Evolutionary conservation across 208 protist species (phyloP).

Genomic region (Tritrichomonas musculus): DNA sequence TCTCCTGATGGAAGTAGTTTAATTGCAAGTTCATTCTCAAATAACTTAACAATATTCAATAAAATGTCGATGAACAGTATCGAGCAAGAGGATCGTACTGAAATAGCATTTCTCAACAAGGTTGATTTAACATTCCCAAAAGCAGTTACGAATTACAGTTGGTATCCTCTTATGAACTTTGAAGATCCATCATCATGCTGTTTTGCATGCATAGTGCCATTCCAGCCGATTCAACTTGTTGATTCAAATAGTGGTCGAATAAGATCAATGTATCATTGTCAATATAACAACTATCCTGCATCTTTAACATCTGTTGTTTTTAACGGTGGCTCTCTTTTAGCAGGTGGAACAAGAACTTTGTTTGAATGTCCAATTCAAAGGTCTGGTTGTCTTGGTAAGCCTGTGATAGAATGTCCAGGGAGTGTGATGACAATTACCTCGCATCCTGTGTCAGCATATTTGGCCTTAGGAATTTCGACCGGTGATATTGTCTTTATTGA

Average conservation of each 20-base stretch:
- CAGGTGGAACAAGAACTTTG: not conserved
- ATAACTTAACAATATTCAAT: not conserved
- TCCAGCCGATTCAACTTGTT: not conserved
- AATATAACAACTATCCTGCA: not conserved
- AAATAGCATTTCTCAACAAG: too few species aligned
- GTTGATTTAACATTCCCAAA: not conserved
- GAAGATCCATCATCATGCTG: not conserved
- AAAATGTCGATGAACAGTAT: not conserved
- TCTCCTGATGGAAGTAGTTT: not conserved
- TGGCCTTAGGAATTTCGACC: not conserved
- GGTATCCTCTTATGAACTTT: conserved; percentile 16
- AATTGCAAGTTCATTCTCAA: not conserved
- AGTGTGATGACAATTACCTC: not conserved
- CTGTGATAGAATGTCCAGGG: not conserved
- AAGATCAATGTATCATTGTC: not conserved
- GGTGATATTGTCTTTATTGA: not conserved
- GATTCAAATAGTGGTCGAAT: not conserved
- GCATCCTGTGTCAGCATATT: not conserved
- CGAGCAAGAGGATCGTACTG: too few species aligned
- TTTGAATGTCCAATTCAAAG: not conserved
- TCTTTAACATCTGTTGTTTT: not conserved
- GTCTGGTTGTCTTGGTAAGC: not conserved
- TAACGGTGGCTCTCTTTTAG: not conserved
- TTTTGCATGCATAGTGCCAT: not conserved
- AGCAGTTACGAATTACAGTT: not conserved